phyloP scores from a whole-genome alignment of 108 stramenopile genomes.

The Cyclostephanos invisitatus region DNA sequence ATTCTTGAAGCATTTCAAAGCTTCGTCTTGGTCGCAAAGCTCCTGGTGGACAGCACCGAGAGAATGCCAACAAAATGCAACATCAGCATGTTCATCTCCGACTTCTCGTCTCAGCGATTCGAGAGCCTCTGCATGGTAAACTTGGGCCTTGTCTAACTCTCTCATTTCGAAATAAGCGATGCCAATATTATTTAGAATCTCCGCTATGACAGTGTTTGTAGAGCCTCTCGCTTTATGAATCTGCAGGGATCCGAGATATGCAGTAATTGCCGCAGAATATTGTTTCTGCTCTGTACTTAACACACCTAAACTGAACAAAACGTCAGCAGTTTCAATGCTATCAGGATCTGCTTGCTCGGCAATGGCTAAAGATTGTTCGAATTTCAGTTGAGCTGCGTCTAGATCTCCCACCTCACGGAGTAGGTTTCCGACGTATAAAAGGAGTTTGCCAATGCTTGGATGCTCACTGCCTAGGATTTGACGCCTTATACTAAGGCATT shows the following conservation, averaged over 20 bases:
- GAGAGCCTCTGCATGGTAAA: conserved; percentile 48
- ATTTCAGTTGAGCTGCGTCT: conserved; percentile 34
- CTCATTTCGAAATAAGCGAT: conserved; percentile 46
- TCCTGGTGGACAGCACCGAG: conserved; percentile 44
- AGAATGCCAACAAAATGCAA: conserved; percentile 52
- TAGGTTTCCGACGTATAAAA: conserved; percentile 47
- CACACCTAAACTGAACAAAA: conserved; percentile 46
- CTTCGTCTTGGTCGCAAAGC: conserved; percentile 26
- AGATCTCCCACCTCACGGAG: conserved; percentile 46
- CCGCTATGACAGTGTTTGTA: conserved; percentile 36
- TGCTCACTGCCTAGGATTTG: conserved; percentile 20
- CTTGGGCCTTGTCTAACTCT: conserved; percentile 51
- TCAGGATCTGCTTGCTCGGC: conserved; percentile 25
- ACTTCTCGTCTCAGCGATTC: conserved; percentile 46
- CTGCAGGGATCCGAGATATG: conserved; percentile 39
- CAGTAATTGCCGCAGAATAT: conserved; percentile 39
- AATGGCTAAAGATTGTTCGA: conserved; percentile 36
- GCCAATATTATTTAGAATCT: conserved; percentile 55
- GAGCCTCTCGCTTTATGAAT: conserved; percentile 36
- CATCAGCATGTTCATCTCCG: conserved; percentile 47
- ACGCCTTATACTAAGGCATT: conserved; percentile 31
- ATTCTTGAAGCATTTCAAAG: conserved; percentile 40
- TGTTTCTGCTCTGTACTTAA: conserved; percentile 44
- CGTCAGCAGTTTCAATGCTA: conserved; percentile 30
- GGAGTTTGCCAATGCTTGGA: conserved; percentile 38